Conservation (phyloP, 106 monocot genomes). For the Acorus gramineus region DNA sequence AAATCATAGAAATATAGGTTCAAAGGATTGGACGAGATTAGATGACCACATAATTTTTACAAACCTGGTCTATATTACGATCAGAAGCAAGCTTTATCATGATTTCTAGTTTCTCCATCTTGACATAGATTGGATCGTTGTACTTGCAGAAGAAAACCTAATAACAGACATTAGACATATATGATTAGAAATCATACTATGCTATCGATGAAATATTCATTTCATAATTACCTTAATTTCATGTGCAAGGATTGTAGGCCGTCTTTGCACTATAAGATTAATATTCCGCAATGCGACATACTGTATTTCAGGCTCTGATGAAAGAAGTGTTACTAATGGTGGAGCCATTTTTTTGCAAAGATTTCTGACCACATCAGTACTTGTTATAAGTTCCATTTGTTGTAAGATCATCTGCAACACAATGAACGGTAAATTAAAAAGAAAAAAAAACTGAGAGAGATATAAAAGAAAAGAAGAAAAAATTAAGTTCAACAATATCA, state of each 20-base stretch:
- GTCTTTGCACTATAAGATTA: slow-evolving; percentile 92
- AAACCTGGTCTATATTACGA: slow-evolving; percentile 93
- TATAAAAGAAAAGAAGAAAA: too few relatives aligned
- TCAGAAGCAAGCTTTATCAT: slow-evolving; percentile 99
- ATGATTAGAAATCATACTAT: not conserved
- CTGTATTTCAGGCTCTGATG: slow-evolving; percentile 93
- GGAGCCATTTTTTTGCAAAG: slow-evolving; percentile 99
- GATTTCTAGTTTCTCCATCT: slow-evolving; percentile 99
- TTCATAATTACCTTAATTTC: slow-evolving; percentile 81
- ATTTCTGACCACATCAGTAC: slow-evolving; percentile 87
- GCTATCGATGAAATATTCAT: not conserved
- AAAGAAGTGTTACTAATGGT: slow-evolving; percentile 85
- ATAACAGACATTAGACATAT: not conserved
- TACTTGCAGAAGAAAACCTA: slow-evolving; percentile 99
- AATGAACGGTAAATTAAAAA: too few relatives aligned
- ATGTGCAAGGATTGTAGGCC: slow-evolving; percentile 96
- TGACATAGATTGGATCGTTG: slow-evolving; percentile 99
- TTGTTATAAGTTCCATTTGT: slow-evolving; percentile 94
- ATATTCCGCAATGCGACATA: slow-evolving; percentile 95
- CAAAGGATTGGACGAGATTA: too few relatives aligned
- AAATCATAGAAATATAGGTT: too few relatives aligned
- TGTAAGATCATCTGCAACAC: slow-evolving; percentile 81
- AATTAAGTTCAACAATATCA: too few relatives aligned
- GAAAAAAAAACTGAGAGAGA: too few relatives aligned
- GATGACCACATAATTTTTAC: not conserved